A percentile compares a stretch with the other conserved stretches of the same genome.
Conservation (phyloP, 345 rosid species). For the Firmiana major region DNA sequence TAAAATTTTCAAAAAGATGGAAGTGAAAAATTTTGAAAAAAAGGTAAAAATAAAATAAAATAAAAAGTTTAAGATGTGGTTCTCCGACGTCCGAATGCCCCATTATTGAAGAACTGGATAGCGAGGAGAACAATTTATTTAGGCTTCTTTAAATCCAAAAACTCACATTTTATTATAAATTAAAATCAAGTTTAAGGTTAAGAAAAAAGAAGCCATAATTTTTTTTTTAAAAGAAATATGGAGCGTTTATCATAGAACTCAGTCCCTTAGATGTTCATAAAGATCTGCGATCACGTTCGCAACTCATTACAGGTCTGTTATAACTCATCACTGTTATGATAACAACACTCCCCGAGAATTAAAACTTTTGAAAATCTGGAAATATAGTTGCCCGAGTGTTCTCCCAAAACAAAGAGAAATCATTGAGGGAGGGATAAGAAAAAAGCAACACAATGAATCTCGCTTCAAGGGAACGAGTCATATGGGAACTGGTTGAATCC, state of each 20-base stretch:
- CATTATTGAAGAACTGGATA: constrained; percentile 36
- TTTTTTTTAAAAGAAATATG: too few relatives aligned
- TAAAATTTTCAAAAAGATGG: neutral
- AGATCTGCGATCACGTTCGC: constrained; percentile 75
- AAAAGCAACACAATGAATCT: constrained; percentile 53
- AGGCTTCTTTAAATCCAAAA: constrained; percentile 25
- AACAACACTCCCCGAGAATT: neutral
- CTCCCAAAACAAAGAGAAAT: constrained; percentile 19
- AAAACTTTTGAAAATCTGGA: neutral
- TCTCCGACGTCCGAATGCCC: constrained; percentile 53
- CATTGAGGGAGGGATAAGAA: neutral
- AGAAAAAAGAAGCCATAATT: neutral
- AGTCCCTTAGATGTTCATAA: constrained; percentile 97
- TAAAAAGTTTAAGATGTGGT: constrained; percentile 16
- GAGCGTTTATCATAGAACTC: constrained; percentile 34
- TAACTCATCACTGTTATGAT: constrained; percentile 60
- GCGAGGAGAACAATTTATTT: constrained; percentile 50
- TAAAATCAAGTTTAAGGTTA: neutral
- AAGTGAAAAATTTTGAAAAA: neutral
- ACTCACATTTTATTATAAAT: neutral
- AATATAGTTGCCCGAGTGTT: constrained; percentile 46
- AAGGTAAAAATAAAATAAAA: too few relatives aligned
- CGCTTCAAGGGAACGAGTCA: constrained; percentile 96
- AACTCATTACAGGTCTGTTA: constrained; percentile 93
- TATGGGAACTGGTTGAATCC: constrained; percentile 60